Evolutionary conservation across 1,284 basidiomycete genomes (phyloP).

Genomic region (Porodaedalea pini): DNA sequence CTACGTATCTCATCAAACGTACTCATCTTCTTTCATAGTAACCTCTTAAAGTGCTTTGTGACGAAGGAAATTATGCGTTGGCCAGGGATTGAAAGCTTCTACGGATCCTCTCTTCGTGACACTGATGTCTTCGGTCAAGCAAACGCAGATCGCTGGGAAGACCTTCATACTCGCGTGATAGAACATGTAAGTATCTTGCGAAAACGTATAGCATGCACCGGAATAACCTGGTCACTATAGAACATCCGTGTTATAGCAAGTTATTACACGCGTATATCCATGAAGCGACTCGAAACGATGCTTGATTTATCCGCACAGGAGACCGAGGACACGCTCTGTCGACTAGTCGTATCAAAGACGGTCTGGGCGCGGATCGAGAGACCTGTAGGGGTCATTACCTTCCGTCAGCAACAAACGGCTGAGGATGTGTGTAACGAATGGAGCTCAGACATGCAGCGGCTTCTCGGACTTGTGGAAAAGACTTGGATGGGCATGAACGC

Average conservation of each 20-base stretch:
- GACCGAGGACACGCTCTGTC: slow-evolving; percentile 86
- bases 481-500: slow-evolving; percentile 90
- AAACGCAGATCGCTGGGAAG: slow-evolving; percentile 85
- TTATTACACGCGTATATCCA: slow-evolving; percentile 94
- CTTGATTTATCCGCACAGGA: slow-evolving; percentile 81
- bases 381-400: slow-evolving; percentile 85
- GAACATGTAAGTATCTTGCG: slow-evolving; percentile 75
- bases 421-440: slow-evolving; percentile 96
- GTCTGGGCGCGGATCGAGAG: slow-evolving; percentile 95
- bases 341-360: slow-evolving; percentile 87
- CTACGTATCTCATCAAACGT: slow-evolving; percentile 10
- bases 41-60: slow-evolving; percentile 94
- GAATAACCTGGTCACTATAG: slow-evolving; percentile 38
- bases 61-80: slow-evolving; percentile 97
- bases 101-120: slow-evolving; percentile 78
- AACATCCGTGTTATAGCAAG: slow-evolving; percentile 93
- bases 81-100: slow-evolving; percentile 93
- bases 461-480: slow-evolving; percentile 79
- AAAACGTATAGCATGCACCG: slow-evolving; percentile 5
- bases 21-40: slow-evolving; percentile 46
- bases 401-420: slow-evolving; percentile 71
- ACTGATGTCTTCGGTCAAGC: slow-evolving; percentile 75
- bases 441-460: slow-evolving; percentile 92
- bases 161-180: slow-evolving; percentile 92
- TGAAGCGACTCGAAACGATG: slow-evolving; percentile 79